A percentile compares a stretch with the other conserved stretches of the same genome.
Evolutionary conservation across 768 basidiomycete genomes (phyloP).

Genomic region (Suillus bovinus): DNA sequence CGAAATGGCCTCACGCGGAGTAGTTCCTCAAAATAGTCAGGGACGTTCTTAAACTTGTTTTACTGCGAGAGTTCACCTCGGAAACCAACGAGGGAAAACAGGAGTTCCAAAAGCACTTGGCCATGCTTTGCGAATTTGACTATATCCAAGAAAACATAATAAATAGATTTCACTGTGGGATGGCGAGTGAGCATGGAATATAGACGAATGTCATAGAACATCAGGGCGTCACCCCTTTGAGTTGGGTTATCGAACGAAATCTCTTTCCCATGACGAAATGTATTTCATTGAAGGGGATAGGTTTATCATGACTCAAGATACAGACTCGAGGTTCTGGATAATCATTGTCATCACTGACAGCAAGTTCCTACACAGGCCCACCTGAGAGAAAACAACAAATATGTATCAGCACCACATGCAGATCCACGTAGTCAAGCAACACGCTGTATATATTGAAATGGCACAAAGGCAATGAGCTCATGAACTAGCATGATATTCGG

Average conservation of each 20-base stretch:
- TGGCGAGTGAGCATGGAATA: not conserved
- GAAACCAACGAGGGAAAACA: not conserved
- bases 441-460: not conserved
- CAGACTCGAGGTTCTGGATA: conserved; percentile 21
- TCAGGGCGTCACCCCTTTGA: conserved; percentile 84
- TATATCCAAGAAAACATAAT: not conserved
- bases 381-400: not conserved
- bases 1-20: not conserved
- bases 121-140: not conserved
- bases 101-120: not conserved
- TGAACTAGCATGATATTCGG: not conserved
- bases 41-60: not conserved
- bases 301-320: not conserved
- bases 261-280: conserved; percentile 51
- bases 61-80: not conserved
- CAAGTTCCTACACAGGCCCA: not conserved
- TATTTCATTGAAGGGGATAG: conserved; percentile 16
- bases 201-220: conserved; percentile 9
- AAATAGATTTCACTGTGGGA: not conserved
- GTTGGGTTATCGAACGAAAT: no score
- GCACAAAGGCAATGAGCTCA: not conserved
- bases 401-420: not conserved
- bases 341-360: not conserved
- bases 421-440: not conserved
- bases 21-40: not conserved